Base-by-base conservation (phyloP, 177 flowering plant species). In the Tripterygium wilfordii region DNA sequence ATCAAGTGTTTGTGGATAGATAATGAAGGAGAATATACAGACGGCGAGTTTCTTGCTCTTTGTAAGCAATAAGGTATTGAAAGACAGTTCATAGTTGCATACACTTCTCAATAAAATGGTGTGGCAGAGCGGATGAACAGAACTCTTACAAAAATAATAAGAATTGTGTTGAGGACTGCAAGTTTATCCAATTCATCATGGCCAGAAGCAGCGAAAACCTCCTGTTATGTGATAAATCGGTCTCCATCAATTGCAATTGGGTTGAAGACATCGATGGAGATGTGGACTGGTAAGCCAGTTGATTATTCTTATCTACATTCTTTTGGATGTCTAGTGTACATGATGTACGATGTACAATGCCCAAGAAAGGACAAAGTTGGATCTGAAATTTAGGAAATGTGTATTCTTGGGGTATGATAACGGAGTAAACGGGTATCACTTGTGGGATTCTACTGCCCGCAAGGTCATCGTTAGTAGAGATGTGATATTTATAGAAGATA, bases 321-420 rank as follows among this genome's bases (percentile, higher is more conserved):
- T 32, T 53, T 53, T 39, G 51, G 49, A 30, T 4, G 53, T 42
- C 54, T 31, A 1, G 31, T 14, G 5, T 53, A 53, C 24, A 48
- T 53, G 20, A 57, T 48, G 54, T 57, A 41, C 48, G 20, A 57
- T 48, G 54, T 57, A 41, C 48, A 57, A 41, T 10, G 9, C 27
- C 51, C 37, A 56, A 33, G 48, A 56, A 48, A 48, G 12, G 13
- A 31, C 23, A 31, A 53, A 53, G 10, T 8, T 42, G 28, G 48
- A 53, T 30, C 40, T 10, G 14, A 53, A 53, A 40, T 51, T 20
- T 15, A 15, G 40, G 10, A 36, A 36, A 16, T 36, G 40, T 15
- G 4, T 48, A 3, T 37, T 39, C 51, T 45, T 55, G 20, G 38
- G 50, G 1, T 54, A 54, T 54, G 44, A 19, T 27, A 23, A 54